Evolutionary conservation across 1,284 basidiomycete species (phyloP).

Genomic region (Trametes versicolor): DNA sequence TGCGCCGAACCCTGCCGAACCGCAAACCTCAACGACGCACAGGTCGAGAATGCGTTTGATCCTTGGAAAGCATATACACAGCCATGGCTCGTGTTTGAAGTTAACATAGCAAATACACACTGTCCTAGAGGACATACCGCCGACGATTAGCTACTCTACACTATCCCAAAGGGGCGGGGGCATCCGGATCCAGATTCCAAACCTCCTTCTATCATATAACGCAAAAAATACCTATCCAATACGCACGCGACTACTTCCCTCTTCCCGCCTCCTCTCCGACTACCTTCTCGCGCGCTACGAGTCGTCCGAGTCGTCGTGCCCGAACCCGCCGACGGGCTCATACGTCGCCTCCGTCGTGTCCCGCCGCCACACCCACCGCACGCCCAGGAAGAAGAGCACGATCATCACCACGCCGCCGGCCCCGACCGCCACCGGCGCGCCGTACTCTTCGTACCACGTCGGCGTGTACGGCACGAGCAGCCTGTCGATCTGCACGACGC

Average conservation of each 20-base stretch:
- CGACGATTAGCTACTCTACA: conserved; percentile 22
- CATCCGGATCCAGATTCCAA: conserved; percentile 9
- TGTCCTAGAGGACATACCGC: conserved; percentile 11
- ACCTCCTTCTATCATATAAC: conserved; percentile 23
- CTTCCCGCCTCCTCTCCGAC: background rate
- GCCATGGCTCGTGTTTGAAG: background rate
- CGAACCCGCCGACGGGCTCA: conserved; percentile 85
- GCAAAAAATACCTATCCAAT: conserved; percentile 15
- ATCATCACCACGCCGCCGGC: conserved; percentile 65
- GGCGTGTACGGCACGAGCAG: conserved; percentile 90
- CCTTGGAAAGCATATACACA: background rate
- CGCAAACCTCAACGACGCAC: no score
- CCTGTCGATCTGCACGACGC: conserved; percentile 89
- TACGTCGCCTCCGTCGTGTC: conserved; percentile 86
- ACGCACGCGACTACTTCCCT: background rate
- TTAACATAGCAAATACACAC: conserved; percentile 21
- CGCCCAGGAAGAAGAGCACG: conserved; percentile 77
- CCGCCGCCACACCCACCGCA: conserved; percentile 69
- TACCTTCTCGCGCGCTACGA: conserved; percentile 19
- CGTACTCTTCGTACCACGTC: conserved; percentile 80
- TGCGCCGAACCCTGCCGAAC: no score
- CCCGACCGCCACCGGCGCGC: conserved; percentile 68
- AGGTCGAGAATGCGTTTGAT: background rate
- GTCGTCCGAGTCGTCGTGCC: conserved; percentile 63
- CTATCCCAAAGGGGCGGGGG: conserved; percentile 1